A percentile compares a stretch with the other conserved stretches of the same genome.
These are phyloP conservation scores for Barnettozyma californica DNA, from an alignment of 805 yeast species.

Conservation along the genomic window DNA sequence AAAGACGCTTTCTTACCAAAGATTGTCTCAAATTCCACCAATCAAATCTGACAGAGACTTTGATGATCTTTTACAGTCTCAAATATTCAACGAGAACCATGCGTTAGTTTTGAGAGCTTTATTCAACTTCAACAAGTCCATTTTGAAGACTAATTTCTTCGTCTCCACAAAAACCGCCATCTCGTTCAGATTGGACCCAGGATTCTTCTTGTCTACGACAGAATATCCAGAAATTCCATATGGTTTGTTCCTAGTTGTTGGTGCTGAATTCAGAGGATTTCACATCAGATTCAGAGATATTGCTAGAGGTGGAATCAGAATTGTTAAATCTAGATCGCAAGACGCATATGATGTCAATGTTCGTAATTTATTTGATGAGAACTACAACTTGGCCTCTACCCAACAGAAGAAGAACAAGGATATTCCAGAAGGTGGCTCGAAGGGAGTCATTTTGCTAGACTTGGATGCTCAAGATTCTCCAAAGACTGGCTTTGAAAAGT, in stretches of 20 bases:
- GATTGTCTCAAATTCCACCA: constrained; percentile 72
- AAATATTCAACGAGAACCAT: constrained; percentile 73
- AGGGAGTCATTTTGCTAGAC: constrained; percentile 89
- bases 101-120: constrained; percentile 76
- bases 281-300: constrained; percentile 95
- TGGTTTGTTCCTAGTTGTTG: constrained; percentile 94
- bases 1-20: constrained; percentile 80
- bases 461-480: constrained; percentile 68
- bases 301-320: constrained; percentile 97
- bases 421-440: constrained; percentile 98
- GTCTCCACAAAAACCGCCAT: constrained; percentile 92
- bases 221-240: constrained; percentile 93
- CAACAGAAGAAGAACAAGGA: constrained; percentile 97
- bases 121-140: constrained; percentile 76
- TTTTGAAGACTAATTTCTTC: constrained; percentile 91
- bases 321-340: constrained; percentile 77
- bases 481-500: constrained; percentile 82
- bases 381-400: constrained; percentile 90
- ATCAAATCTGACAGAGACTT: constrained; percentile 74
- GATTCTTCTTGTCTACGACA: constrained; percentile 64
- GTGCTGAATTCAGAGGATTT: constrained; percentile 95
- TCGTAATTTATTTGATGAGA: constrained; percentile 90
- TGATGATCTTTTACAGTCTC: constrained; percentile 56
- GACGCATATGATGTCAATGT: constrained; percentile 85
- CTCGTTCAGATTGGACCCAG: constrained; percentile 84